phyloP scores from a whole-genome alignment of 768 basidiomycete species.

The Chalciporus piperatus region DNA sequence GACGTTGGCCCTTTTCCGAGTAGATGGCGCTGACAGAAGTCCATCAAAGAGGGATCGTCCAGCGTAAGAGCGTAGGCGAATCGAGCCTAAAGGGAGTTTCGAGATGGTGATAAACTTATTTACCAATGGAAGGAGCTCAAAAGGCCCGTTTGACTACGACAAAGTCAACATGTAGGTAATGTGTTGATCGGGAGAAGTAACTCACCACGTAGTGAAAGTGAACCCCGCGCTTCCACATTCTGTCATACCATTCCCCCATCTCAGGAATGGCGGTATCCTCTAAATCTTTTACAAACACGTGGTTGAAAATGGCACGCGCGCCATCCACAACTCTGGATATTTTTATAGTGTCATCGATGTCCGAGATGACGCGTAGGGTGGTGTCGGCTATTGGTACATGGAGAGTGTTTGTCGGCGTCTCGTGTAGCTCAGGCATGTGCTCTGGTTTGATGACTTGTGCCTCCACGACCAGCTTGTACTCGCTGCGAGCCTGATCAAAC shows the following conservation, averaged over 20 bases:
- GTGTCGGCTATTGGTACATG: conserved; percentile 56
- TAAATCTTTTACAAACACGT: conserved; percentile 87
- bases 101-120: conserved; percentile 72
- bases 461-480: conserved; percentile 53
- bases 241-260: conserved; percentile 76
- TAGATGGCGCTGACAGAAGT: conserved; percentile 76
- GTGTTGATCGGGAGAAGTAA: conserved; percentile 11
- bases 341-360: conserved; percentile 87
- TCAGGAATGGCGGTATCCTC: conserved; percentile 77
- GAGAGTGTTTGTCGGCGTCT: conserved; percentile 24
- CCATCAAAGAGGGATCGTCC: conserved; percentile 81
- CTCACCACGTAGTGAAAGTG: conserved; percentile 88
- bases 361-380: conserved; percentile 79
- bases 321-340: conserved; percentile 72
- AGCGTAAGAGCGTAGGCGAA: conserved; percentile 82
- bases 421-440: conserved; percentile 40
- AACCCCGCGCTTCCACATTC: conserved; percentile 68
- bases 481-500: conserved; percentile 43
- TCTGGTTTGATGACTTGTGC: conserved; percentile 44
- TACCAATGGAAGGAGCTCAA: conserved; percentile 76
- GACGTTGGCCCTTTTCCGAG: conserved; percentile 78
- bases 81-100: conserved; percentile 68
- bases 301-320: conserved; percentile 79
- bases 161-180: conserved; percentile 1
- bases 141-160: conserved; percentile 83